phyloP scores from a whole-genome alignment of 2,329 filamentous ascomycete genomes.

The Fusarium sp. region DNA sequence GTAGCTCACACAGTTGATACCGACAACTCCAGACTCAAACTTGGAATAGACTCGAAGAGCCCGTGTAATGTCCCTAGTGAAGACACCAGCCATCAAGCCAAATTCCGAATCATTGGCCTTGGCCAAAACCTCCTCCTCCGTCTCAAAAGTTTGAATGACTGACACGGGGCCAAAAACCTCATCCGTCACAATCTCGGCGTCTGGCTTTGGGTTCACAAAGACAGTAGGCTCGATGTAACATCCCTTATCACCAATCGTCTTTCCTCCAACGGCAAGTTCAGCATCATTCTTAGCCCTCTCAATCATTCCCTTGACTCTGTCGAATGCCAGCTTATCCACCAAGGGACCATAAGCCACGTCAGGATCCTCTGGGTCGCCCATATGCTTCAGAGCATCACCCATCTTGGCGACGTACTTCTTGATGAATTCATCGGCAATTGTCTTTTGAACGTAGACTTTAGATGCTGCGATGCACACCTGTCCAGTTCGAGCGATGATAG shows the following conservation, averaged over 20 bases:
- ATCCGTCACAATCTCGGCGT: constrained; percentile 59
- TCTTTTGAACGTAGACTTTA: constrained; percentile 74
- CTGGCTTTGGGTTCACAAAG: constrained; percentile 57
- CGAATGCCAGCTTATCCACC: too few species aligned
- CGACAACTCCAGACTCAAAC: too few species aligned
- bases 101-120: constrained; percentile 64
- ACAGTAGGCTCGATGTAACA: constrained; percentile 61
- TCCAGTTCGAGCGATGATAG: constrained; percentile 77
- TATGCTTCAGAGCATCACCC: constrained; percentile 63
- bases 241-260: constrained; percentile 43
- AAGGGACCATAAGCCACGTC: constrained; percentile 20
- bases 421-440: constrained; percentile 72
- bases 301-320: constrained; percentile 49
- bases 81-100: background rate
- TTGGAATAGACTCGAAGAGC: too few species aligned
- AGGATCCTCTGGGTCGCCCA: constrained; percentile 71
- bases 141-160: constrained; percentile 66
- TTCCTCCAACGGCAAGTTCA: background rate
- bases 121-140: constrained; percentile 65
- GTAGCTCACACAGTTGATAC: too few species aligned
- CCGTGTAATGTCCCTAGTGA: background rate
- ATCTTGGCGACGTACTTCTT: constrained; percentile 70
- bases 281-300: background rate
- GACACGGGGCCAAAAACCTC: constrained; percentile 71
- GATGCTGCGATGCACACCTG: constrained; percentile 83